Conservation (phyloP, 306 rosid genomes). For the Crataegus laevigata region DNA sequence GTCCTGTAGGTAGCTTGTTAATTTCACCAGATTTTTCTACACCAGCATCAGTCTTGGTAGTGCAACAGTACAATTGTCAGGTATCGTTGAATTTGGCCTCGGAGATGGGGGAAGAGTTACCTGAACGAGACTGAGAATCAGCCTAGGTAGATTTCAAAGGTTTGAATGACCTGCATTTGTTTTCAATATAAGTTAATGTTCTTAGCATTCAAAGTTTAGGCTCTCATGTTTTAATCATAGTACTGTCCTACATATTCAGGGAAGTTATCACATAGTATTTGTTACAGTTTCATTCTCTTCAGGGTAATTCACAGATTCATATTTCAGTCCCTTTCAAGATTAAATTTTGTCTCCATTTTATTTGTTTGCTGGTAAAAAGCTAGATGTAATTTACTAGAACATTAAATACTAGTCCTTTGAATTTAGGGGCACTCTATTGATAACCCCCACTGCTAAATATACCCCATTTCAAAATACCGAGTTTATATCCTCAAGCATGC, state of each 20-base stretch:
- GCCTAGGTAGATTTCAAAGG: neutral
- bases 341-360: neutral
- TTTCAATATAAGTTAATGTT: neutral
- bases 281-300: neutral
- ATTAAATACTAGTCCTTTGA: too few species aligned
- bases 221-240: neutral
- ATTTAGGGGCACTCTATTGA: too few species aligned
- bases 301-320: neutral
- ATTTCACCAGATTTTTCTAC: constrained; percentile 30
- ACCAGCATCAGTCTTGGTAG: constrained; percentile 50
- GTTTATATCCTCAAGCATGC: too few species aligned
- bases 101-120: constrained; percentile 12
- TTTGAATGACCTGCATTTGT: neutral
- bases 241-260: neutral
- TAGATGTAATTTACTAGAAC: too few species aligned
- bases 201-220: neutral
- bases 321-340: neutral
- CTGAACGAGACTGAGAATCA: constrained; percentile 1
- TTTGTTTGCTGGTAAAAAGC: neutral
- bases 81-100: constrained; percentile 3
- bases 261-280: neutral
- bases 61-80: constrained; percentile 35
- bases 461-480: too few species aligned
- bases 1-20: constrained; percentile 45
- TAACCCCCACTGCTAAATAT: too few species aligned